Evolutionary conservation across 345 rosid genomes (phyloP), one percentile per base, ranked within the genome.

Genomic region (Citrus mangshanensis): DNA sequence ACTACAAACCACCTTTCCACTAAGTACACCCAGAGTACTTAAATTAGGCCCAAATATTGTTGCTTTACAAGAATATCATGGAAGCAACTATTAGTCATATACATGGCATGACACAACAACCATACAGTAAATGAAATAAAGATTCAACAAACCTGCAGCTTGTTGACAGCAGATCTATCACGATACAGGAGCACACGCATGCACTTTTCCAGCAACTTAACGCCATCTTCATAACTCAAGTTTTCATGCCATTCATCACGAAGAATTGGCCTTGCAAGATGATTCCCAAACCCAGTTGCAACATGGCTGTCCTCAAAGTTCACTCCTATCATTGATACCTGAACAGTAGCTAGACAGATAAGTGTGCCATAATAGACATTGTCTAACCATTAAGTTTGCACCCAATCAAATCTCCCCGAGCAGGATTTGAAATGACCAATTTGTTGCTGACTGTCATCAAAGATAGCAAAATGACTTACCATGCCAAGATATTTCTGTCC

Each of bases 111-210:
- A 56, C 14, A 32, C 25, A 16, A 67, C 18, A 71, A 42, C 9
- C 65, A 38, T 54, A 34, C 21, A 21, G 19, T 8, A 24, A 46
- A 18, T 66, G 28, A 49, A 32, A 58, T 49, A 70, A 73, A 25
- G 16, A 70, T 4, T 22, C 64, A 19, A 18, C 88, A 77, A 77
- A 95, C 99, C 98, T 97, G 99, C 82, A 93, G 84, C 91, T 97
- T 97, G 87, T 97, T 94, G 75, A 94, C 86, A 51, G 99, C 98
- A 80, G 98, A 94, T 81, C 98, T 89, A 83, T 97, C 99, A 59
- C 99, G 98, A 88, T 94, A 93, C 40, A 97, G 89, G 73, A 97
- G 97, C 73, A 94, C 98, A 30, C 95, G 97, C 99, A 97, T 94
- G 82, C 99, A 94, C 72, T 94, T 94, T 93, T 97, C 99, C 81